Evolutionary conservation across 768 basidiomycete species (phyloP).

Genomic region (Epithele typhae): DNA sequence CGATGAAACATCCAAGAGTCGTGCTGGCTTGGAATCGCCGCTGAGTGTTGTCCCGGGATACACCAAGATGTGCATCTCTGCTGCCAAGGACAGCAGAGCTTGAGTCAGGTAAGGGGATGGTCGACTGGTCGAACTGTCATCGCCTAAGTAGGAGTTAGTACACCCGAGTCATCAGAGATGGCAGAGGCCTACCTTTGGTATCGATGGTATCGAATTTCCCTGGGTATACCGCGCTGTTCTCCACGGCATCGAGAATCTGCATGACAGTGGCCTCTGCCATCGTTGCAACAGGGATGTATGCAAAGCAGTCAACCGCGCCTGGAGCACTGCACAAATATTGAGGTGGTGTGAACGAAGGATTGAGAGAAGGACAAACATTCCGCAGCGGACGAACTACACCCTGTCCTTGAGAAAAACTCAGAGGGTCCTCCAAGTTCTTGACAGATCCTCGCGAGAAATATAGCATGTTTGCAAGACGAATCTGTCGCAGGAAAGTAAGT

Average conservation of each 20-base stretch:
- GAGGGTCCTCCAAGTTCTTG: conserved; percentile 44
- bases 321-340: conserved; percentile 41
- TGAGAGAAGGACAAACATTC: conserved; percentile 29
- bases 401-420: conserved; percentile 40
- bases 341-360: too few relatives aligned
- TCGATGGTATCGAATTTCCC: too few relatives aligned
- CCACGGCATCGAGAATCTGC: conserved; percentile 3
- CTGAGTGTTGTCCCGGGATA: conserved; percentile 31
- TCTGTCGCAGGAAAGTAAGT: too few relatives aligned
- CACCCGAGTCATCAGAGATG: too few relatives aligned
- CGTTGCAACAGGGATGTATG: conserved; percentile 43
- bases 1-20: conserved; percentile 19
- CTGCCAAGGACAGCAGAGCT: conserved; percentile 50
- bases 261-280: conserved; percentile 48
- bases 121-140: conserved; percentile 24
- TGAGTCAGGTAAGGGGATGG: conserved; percentile 54
- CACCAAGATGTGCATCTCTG: conserved; percentile 54
- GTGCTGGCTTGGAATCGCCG: conserved; percentile 1
- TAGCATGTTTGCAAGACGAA: conserved; percentile 28
- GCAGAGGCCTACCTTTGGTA: too few relatives aligned
- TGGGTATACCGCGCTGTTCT: too few relatives aligned
- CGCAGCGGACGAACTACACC: conserved; percentile 33
- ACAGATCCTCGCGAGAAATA: conserved; percentile 48
- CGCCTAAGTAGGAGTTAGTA: not conserved
- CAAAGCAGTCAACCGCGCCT: conserved; percentile 34